Percentiles rank a stretch among this genome's conserved stretches.
These are phyloP conservation scores for Gaertneriomyces semiglobifer DNA, from an alignment of 192 early-diverging fungal genomes.

Conservation along the genomic window DNA sequence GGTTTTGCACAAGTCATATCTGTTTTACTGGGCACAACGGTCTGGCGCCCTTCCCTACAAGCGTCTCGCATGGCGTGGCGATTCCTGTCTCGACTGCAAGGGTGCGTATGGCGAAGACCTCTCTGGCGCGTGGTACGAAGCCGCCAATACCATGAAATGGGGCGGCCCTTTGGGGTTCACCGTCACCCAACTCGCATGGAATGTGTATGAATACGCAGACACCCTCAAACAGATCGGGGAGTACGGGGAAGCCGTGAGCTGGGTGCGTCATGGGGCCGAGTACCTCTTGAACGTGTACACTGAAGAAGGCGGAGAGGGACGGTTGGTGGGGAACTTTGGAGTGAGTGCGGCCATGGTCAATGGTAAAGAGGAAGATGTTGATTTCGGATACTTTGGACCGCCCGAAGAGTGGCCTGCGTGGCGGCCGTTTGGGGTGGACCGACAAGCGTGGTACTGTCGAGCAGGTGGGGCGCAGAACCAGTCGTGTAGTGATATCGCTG, in stretches of 20 bases:
- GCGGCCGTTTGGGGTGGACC: not conserved
- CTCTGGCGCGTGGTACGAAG: slow-evolving; percentile 54
- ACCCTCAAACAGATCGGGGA: slow-evolving; percentile 36
- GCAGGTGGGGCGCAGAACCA: slow-evolving; percentile 20
- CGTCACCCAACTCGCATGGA: slow-evolving; percentile 47
- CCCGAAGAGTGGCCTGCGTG: slow-evolving; percentile 31
- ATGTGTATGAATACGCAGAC: slow-evolving; percentile 42
- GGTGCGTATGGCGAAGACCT: slow-evolving; percentile 53
- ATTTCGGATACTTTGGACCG: slow-evolving; percentile 37
- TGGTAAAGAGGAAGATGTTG: slow-evolving; percentile 12
- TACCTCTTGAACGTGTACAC: slow-evolving; percentile 29
- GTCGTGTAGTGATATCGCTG: slow-evolving; percentile 33
- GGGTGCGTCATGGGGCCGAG: slow-evolving; percentile 34
- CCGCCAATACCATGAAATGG: slow-evolving; percentile 62
- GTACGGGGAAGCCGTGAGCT: slow-evolving; percentile 21
- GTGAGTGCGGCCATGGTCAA: not conserved
- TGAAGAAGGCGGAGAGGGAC: slow-evolving; percentile 13
- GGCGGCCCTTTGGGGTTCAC: slow-evolving; percentile 50
- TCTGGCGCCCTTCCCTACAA: slow-evolving; percentile 50
- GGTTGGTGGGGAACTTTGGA: slow-evolving; percentile 30
- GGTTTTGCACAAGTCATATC: slow-evolving; percentile 46
- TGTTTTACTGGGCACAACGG: slow-evolving; percentile 52
- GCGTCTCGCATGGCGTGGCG: slow-evolving; percentile 51
- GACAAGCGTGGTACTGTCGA: slow-evolving; percentile 25
- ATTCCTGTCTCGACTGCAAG: slow-evolving; percentile 50